A percentile compares a stretch with the other conserved stretches of the same genome.
These are phyloP conservation scores for Aeschynomene evenia DNA, from an alignment of 306 rosid species.

Conservation along the genomic window DNA sequence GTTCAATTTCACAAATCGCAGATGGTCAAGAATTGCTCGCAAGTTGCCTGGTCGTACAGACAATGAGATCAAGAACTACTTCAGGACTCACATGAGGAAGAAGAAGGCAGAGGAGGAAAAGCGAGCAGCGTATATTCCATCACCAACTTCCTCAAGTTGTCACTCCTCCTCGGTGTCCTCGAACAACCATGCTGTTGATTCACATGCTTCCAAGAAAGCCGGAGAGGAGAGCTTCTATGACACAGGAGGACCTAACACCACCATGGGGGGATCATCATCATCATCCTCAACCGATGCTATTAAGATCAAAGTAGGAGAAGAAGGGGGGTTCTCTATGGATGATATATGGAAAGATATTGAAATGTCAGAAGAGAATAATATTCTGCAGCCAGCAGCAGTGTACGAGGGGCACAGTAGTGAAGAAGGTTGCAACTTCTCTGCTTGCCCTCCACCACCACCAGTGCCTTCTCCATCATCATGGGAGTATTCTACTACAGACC, in stretches of 20 bases:
- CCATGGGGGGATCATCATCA: neutral
- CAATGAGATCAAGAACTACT: conserved; percentile 92
- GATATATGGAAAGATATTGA: conserved; percentile 93
- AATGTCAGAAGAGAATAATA: conserved; percentile 48
- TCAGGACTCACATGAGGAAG: conserved; percentile 97
- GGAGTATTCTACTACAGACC: conserved; percentile 60
- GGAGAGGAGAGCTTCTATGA: conserved; percentile 82
- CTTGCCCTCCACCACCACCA: too few relatives aligned
- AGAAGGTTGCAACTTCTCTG: conserved; percentile 46
- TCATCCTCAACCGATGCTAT: conserved; percentile 33
- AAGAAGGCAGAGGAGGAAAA: conserved; percentile 83
- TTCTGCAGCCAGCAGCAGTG: conserved; percentile 32
- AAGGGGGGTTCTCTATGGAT: conserved; percentile 61
- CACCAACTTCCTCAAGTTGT: conserved; percentile 39
- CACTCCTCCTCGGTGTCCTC: conserved; percentile 51
- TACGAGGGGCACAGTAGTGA: conserved; percentile 34
- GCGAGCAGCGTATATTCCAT: conserved; percentile 18
- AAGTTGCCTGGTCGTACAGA: conserved; percentile 95
- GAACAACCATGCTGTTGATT: conserved; percentile 45
- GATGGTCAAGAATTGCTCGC: conserved; percentile 96
- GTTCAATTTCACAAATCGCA: conserved; percentile 27
- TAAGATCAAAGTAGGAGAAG: conserved; percentile 30
- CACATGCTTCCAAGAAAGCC: conserved; percentile 43
- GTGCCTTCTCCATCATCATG: conserved; percentile 46
- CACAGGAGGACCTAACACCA: conserved; percentile 55